Evolutionary conservation across 2,329 filamentous ascomycete species (phyloP).

Genomic region (Aspergillus terreus): DNA sequence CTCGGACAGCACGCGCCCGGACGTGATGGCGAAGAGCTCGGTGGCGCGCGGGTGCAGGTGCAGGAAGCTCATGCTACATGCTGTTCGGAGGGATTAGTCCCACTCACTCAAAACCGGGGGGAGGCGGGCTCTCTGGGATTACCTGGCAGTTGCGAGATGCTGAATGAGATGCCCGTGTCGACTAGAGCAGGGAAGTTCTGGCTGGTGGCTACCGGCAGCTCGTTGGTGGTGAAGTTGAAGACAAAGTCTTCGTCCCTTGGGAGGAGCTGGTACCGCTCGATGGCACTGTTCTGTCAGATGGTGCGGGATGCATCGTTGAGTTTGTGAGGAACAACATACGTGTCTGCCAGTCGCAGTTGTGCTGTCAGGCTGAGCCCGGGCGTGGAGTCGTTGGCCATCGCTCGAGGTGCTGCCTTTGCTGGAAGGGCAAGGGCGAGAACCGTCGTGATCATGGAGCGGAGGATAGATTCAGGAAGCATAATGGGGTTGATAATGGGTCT

Average conservation of each 20-base stretch:
- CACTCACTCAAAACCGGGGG: neutral
- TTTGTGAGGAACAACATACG: slow-evolving; percentile 7
- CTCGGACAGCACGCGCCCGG: slow-evolving; percentile 15
- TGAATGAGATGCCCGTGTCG: slow-evolving; percentile 16
- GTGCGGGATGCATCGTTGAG: neutral
- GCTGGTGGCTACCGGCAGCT: slow-evolving; percentile 14
- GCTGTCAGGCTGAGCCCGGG: slow-evolving; percentile 17
- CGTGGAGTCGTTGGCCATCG: slow-evolving; percentile 9
- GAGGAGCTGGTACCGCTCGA: slow-evolving; percentile 21
- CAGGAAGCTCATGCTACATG: slow-evolving; percentile 23
- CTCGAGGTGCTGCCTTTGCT: slow-evolving; percentile 13
- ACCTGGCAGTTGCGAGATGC: slow-evolving; percentile 17
- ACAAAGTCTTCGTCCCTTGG: slow-evolving; percentile 19
- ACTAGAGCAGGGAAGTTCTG: slow-evolving; percentile 17
- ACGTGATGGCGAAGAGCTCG: slow-evolving; percentile 18
- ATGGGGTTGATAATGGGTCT: neutral
- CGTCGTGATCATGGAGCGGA: slow-evolving; percentile 5
- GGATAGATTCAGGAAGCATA: slow-evolving; percentile 6
- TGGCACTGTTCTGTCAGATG: slow-evolving; percentile 8
- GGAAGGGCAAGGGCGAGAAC: slow-evolving; percentile 8
- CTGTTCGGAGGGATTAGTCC: slow-evolving; percentile 9
- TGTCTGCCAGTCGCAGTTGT: slow-evolving; percentile 18
- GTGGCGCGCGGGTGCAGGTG: slow-evolving; percentile 24
- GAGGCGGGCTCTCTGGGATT: neutral
- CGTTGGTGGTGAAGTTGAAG: slow-evolving; percentile 16